Percentiles rank a stretch among this genome's conserved stretches.
These are phyloP conservation scores for Neonectria magnoliae DNA, from an alignment of 2,329 filamentous ascomycete genomes.

Conservation along the genomic window DNA sequence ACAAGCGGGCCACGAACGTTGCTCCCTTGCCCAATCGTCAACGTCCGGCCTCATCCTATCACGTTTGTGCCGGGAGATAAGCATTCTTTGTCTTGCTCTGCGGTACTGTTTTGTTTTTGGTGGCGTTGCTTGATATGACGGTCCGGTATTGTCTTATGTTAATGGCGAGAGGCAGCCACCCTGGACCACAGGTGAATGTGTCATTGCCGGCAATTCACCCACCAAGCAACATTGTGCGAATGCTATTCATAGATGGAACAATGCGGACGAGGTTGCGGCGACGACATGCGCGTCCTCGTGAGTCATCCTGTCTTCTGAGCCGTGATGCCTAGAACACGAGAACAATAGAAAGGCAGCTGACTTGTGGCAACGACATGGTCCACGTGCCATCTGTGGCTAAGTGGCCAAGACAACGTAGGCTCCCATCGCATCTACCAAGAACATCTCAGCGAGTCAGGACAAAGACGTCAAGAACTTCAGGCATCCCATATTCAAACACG, in stretches of 20 bases:
- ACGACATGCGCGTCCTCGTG: constrained; percentile 22
- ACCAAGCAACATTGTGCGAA: background rate
- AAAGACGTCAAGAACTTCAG: background rate
- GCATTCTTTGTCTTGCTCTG: background rate
- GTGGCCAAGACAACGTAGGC: background rate
- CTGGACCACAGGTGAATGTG: constrained; percentile 1
- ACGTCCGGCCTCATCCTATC: background rate
- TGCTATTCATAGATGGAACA: background rate
- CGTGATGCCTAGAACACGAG: constrained; percentile 18
- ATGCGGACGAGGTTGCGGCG: constrained; percentile 1
- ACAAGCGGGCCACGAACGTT: background rate
- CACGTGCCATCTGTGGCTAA: constrained; percentile 22
- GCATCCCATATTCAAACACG: too few species aligned
- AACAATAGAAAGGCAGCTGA: constrained; percentile 26
- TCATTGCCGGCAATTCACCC: background rate
- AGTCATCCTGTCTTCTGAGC: constrained; percentile 7
- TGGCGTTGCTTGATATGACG: background rate
- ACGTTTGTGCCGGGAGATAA: background rate
- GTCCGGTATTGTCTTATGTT: too few species aligned
- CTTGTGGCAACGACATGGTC: constrained; percentile 1
- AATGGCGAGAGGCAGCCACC: background rate
- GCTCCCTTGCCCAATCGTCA: background rate
- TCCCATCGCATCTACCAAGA: background rate
- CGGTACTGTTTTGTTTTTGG: background rate
- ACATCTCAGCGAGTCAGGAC: background rate